Percentiles rank a stretch among this genome's conserved stretches.
These are phyloP conservation scores for Porpolomopsis calyptriformis DNA, from an alignment of 768 basidiomycete genomes.

Conservation along the genomic window DNA sequence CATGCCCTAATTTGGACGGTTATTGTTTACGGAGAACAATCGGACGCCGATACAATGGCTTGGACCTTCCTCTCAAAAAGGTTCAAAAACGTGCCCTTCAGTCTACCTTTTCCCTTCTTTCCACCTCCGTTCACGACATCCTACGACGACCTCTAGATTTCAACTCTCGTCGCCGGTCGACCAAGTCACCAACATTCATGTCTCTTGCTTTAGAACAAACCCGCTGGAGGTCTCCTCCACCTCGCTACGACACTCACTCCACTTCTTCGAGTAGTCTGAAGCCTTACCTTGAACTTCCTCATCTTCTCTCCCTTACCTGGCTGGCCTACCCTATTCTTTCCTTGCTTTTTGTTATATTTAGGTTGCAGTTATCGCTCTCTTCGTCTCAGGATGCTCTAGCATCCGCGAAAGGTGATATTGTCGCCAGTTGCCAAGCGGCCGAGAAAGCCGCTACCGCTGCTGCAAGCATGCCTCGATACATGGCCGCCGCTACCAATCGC, in stretches of 20 bases:
- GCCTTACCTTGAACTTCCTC: conserved; percentile 75
- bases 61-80: too few relatives aligned
- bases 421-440: conserved; percentile 78
- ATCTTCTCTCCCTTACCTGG: conserved; percentile 81
- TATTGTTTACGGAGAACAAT: too few relatives aligned
- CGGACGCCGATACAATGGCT: too few relatives aligned
- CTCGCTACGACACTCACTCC: conserved; percentile 41
- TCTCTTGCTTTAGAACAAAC: conserved; percentile 8
- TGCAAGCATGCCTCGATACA: conserved; percentile 79
- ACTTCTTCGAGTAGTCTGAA: conserved; percentile 31
- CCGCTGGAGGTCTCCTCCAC: conserved; percentile 37
- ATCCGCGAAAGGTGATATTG: conserved; percentile 63
- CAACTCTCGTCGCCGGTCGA: conserved; percentile 45
- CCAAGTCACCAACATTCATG: conserved; percentile 23
- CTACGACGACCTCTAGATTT: conserved; percentile 13
- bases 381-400: conserved; percentile 57
- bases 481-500: conserved; percentile 76
- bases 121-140: neutral
- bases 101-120: neutral
- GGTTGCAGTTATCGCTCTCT: conserved; percentile 62
- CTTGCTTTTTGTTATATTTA: conserved; percentile 77
- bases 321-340: conserved; percentile 88
- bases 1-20: too few relatives aligned
- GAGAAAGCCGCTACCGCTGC: conserved; percentile 73
- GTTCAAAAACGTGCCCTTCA: too few relatives aligned